Evolutionary conservation across 1,284 basidiomycete species (phyloP).

Genomic region (Paramarasmius palmivorus): DNA sequence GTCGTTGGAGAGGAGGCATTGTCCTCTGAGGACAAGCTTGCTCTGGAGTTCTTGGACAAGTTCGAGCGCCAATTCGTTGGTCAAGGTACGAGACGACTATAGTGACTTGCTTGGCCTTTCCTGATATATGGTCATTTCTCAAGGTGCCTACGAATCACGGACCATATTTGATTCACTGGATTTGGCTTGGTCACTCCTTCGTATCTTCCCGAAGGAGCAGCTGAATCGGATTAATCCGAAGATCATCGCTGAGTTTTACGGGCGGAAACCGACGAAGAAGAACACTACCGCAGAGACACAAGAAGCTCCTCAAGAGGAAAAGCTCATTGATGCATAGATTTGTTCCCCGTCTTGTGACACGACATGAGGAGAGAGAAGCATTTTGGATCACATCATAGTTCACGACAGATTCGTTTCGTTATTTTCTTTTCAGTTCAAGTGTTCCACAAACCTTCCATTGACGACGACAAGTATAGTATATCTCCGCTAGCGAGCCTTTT

Average conservation of each 20-base stretch:
- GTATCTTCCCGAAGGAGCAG: conserved; percentile 99
- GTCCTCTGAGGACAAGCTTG: conserved; percentile 91
- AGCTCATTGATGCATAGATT: conserved; percentile 57
- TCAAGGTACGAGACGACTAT: conserved; percentile 62
- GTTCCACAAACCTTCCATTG: too few relatives aligned
- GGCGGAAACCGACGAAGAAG: conserved; percentile 73
- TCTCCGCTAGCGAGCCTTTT: too few relatives aligned
- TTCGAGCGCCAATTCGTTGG: conserved; percentile 95
- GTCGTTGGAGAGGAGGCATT: conserved; percentile 99
- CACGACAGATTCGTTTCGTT: neutral
- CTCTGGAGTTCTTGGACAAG: conserved; percentile 91
- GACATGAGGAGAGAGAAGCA: too few relatives aligned
- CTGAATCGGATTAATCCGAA: conserved; percentile 94
- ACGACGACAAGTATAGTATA: too few relatives aligned
- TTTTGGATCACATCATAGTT: neutral
- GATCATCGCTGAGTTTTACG: conserved; percentile 87
- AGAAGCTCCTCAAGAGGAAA: conserved; percentile 45
- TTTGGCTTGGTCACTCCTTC: conserved; percentile 94
- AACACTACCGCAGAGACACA: conserved; percentile 46
- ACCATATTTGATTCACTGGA: conserved; percentile 98
- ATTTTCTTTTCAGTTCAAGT: too few relatives aligned
- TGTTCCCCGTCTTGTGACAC: neutral
- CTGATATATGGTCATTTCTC: too few relatives aligned
- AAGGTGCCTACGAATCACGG: conserved; percentile 92
- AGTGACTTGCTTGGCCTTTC: too few relatives aligned